Conservation (phyloP, 2,329 filamentous ascomycete genomes). For the Colletotrichum lentis region DNA sequence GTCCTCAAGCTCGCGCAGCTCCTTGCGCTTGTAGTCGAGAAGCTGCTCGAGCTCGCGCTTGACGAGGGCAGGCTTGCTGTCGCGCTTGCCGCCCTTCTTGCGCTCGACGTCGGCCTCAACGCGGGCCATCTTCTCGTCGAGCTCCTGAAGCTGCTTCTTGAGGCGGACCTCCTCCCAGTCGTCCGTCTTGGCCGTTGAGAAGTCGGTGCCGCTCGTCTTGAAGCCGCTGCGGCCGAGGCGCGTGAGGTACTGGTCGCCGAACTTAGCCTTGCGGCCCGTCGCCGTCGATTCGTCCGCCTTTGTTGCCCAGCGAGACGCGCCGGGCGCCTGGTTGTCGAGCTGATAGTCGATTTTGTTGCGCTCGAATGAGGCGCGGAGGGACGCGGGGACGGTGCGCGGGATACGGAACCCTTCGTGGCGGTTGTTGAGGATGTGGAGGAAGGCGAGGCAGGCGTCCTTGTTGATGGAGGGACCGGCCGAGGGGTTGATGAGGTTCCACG, state of each 20-base stretch:
- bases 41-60: conserved; percentile 94
- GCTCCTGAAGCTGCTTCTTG: conserved; percentile 88
- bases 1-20: conserved; percentile 77
- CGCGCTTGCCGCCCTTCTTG: conserved; percentile 69
- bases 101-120: conserved; percentile 78
- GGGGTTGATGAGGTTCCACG: conserved; percentile 98
- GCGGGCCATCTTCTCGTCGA: conserved; percentile 86
- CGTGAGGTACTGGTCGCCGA: conserved; percentile 95
- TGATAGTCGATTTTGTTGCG: conserved; percentile 97
- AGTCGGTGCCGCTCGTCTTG: conserved; percentile 87
- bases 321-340: conserved; percentile 74
- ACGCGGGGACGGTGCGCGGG: conserved; percentile 88
- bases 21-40: conserved; percentile 90
- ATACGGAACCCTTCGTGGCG: conserved; percentile 95
- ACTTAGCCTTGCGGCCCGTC: conserved; percentile 93
- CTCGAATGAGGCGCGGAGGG: conserved; percentile 90
- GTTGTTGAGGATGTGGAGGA: conserved; percentile 96
- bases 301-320: conserved; percentile 79
- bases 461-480: conserved; percentile 83
- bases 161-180: conserved; percentile 98
- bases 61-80: conserved; percentile 86
- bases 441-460: conserved; percentile 93
- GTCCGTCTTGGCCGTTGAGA: conserved; percentile 82
- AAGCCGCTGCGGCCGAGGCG: conserved; percentile 85
- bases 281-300: conserved; percentile 80